A percentile compares a stretch with the other conserved stretches of the same genome.
Evolutionary conservation across 2,329 filamentous ascomycete genomes (phyloP).

Genomic region (Colletotrichum musae): DNA sequence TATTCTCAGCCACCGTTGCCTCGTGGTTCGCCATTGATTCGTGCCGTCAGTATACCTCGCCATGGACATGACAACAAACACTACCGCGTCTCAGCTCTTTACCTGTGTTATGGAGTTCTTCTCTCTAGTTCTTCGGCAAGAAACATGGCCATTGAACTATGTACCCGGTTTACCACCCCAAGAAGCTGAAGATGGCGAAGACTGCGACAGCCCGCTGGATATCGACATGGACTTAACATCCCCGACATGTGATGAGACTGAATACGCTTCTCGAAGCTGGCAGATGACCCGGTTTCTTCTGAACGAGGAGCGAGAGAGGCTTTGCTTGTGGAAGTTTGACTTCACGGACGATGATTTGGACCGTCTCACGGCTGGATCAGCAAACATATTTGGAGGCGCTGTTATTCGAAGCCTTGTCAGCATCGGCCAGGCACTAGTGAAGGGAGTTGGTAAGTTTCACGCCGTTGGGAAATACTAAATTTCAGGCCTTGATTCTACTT

Average conservation of each 20-base stretch:
- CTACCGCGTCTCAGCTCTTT: neutral
- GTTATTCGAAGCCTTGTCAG: neutral
- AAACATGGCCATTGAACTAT: neutral
- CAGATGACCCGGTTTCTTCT: neutral
- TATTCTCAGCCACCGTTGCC: neutral
- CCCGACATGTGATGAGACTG: neutral
- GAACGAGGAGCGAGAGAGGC: neutral
- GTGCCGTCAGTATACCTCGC: neutral
- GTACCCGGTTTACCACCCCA: neutral
- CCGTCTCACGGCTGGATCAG: neutral
- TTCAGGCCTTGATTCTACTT: too few species aligned
- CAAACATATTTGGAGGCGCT: neutral
- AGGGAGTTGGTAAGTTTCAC: neutral
- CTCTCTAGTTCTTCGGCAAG: slow-evolving; percentile 3
- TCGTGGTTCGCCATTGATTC: neutral
- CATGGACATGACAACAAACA: neutral
- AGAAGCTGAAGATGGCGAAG: neutral
- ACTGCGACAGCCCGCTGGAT: neutral
- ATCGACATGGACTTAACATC: neutral
- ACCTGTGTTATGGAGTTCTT: neutral
- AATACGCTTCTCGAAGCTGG: neutral
- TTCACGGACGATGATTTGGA: slow-evolving; percentile 6
- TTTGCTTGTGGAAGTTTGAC: slow-evolving; percentile 11
- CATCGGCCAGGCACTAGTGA: neutral
- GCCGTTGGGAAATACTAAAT: neutral